A percentile compares a stretch with the other conserved stretches of the same genome.
Evolutionary conservation across 257 asterid genomes (phyloP).

Genomic region (Phtheirospermum japonicum): DNA sequence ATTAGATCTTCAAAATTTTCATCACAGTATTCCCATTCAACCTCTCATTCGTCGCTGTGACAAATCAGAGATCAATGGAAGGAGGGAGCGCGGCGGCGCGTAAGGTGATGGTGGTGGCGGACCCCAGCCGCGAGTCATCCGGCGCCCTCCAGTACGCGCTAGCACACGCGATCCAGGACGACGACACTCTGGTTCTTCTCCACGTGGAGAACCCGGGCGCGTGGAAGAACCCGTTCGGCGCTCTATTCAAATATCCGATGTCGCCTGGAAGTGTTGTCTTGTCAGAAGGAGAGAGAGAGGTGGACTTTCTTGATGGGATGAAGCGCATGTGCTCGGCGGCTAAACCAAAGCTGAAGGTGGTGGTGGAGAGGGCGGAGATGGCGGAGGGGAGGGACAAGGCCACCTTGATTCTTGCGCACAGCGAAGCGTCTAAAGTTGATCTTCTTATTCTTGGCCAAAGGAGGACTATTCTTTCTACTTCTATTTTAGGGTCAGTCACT

Average conservation of each 20-base stretch:
- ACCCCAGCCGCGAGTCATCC: constrained; percentile 65
- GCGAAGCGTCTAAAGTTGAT: constrained; percentile 42
- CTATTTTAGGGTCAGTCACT: constrained; percentile 51
- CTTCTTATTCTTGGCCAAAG: constrained; percentile 61
- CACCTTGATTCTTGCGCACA: constrained; percentile 45
- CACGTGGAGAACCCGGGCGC: constrained; percentile 48
- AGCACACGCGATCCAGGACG: constrained; percentile 53
- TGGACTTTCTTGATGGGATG: constrained; percentile 52
- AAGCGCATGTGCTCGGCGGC: constrained; percentile 43
- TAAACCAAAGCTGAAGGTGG: constrained; percentile 41
- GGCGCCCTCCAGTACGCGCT: constrained; percentile 72
- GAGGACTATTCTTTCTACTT: constrained; percentile 42
- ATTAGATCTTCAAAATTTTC: not conserved
- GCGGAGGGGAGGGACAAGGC: constrained; percentile 66
- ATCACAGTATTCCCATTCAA: constrained; percentile 17
- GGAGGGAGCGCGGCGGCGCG: constrained; percentile 35
- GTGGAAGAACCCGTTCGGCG: constrained; percentile 57
- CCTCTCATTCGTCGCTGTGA: constrained; percentile 8
- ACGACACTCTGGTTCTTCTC: constrained; percentile 50
- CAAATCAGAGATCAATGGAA: constrained; percentile 34
- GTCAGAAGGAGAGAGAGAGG: constrained; percentile 22
- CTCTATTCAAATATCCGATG: constrained; percentile 37
- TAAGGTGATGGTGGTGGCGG: constrained; percentile 73
- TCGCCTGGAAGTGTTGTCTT: constrained; percentile 21
- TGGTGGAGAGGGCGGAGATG: constrained; percentile 43